Percentiles rank a stretch among this genome's conserved stretches.
These are phyloP conservation scores for Xylariaceae sp. DNA, from an alignment of 2,329 filamentous ascomycete genomes.

Conservation along the genomic window DNA sequence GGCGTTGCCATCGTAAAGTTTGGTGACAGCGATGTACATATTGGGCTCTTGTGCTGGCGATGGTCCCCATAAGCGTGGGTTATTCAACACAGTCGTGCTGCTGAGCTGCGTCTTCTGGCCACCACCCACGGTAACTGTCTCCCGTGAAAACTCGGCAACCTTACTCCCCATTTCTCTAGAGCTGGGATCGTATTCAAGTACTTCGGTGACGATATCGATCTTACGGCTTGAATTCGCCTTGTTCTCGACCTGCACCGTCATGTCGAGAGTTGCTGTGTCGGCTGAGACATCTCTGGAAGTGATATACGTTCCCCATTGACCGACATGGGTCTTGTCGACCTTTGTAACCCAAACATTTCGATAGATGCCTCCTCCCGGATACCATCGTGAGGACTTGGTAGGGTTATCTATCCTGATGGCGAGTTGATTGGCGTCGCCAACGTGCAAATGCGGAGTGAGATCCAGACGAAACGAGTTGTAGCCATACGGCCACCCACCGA, in stretches of 20 bases:
- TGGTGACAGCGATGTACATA: conserved; percentile 43
- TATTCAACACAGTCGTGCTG: conserved; percentile 29
- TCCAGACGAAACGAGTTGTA: conserved; percentile 49
- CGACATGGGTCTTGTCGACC: conserved; percentile 40
- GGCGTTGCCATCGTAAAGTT: conserved; percentile 19
- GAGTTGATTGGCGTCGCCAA: conserved; percentile 36
- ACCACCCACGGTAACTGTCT: conserved; percentile 19
- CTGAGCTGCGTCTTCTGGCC: conserved; percentile 31
- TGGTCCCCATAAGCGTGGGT: conserved; percentile 45
- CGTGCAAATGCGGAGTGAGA: conserved; percentile 38
- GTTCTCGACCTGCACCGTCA: conserved; percentile 45
- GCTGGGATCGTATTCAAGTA: conserved; percentile 30
- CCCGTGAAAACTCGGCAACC: no score
- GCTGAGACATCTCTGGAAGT: conserved; percentile 41
- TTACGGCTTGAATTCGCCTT: conserved; percentile 24
- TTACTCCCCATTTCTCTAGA: no score
- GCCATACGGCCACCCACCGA: conserved; percentile 48
- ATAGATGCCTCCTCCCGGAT: conserved; percentile 50
- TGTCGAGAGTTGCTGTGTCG: conserved; percentile 38
- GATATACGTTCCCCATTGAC: conserved; percentile 45
- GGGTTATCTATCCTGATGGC: conserved; percentile 50
- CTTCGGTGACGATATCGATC: conserved; percentile 35
- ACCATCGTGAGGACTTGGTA: conserved; percentile 46
- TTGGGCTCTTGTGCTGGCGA: conserved; percentile 40
- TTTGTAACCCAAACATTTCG: conserved; percentile 53